Evolutionary conservation across 345 rosid genomes (phyloP).

Genomic region (Combretum micranthum): DNA sequence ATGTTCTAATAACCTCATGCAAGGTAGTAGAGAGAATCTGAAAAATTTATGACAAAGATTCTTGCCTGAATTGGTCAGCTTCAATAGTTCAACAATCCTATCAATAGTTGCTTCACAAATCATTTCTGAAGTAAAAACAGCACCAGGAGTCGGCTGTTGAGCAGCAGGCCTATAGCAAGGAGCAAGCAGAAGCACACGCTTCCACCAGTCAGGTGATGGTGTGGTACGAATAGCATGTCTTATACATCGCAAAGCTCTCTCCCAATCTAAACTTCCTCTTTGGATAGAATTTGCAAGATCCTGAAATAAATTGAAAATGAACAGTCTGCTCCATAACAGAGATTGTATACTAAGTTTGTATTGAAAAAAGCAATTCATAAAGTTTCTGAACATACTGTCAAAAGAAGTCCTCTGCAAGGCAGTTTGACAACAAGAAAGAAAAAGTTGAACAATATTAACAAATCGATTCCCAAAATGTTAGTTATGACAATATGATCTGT

Average conservation of each 20-base stretch:
- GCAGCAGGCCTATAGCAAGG: slow-evolving; percentile 66
- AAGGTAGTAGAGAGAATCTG: neutral
- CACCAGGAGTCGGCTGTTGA: slow-evolving; percentile 86
- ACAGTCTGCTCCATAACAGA: neutral
- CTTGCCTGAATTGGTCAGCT: slow-evolving; percentile 88
- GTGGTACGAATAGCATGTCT: slow-evolving; percentile 92
- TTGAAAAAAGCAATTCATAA: no score
- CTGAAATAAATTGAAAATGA: slow-evolving; percentile 28
- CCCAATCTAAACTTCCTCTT: slow-evolving; percentile 98
- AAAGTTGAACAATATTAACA: no score
- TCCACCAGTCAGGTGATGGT: slow-evolving; percentile 99
- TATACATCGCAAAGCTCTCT: slow-evolving; percentile 95
- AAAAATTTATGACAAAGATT: slow-evolving; percentile 8
- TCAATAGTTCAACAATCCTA: slow-evolving; percentile 87
- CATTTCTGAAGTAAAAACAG: slow-evolving; percentile 89
- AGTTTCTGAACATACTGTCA: no score
- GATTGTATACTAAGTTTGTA: no score
- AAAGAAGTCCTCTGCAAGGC: no score
- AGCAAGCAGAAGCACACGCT: slow-evolving; percentile 91
- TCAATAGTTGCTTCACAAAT: slow-evolving; percentile 89
- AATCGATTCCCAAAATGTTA: neutral
- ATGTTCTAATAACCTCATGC: neutral
- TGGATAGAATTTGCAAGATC: slow-evolving; percentile 88
- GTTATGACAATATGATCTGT: neutral
- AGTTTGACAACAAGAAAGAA: no score